Evolutionary conservation across 192 early-diverging fungal species (phyloP), one percentile per base, ranked within the genome.

Genomic region (Coemansia sp.): DNA sequence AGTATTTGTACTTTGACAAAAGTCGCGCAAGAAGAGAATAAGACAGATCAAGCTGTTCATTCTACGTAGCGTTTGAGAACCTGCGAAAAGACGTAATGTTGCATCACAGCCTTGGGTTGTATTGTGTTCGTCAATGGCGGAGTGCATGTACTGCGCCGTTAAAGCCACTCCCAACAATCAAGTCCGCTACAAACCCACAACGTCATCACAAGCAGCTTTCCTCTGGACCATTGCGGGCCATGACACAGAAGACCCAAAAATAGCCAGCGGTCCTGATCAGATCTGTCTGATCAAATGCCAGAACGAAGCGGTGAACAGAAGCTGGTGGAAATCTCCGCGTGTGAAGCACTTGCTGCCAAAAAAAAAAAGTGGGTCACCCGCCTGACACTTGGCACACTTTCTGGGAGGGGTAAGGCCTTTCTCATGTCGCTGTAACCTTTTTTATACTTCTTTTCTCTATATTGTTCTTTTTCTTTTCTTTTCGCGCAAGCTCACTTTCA

Each of bases 391-490:
- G 25, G 25, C 25, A 44, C 7, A 44, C 38, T 16, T 44, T 44
- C 38, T 16, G 38, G 16, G 28, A 6, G 28, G 28, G 28, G 28
- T 4, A 30, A 6, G 28, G 3, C 38, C 14, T 52, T 25, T 52
- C 22, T 26, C 19, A 23, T 14, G 14, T 41, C 10, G 47, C 22
- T 21, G 14, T 19, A 41, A 54, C 53, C 12, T 23, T 10, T 26
- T n/a, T 55, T 54, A 21, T 14, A 14, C 10, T 62, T 26, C 28
- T 54, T 44, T 14, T 48, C 23, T 55, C 47, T 47, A 32, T 51
- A 38, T 54, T 63, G 38, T 44, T 26, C 56, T 18, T 55, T 48
- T 31, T 32, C 47, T 55, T 26, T 14, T 32, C 12, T 38, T 55
- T 31, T 64, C 28, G 5, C 21, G 34, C 32, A 41, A 9, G 31